Percentiles rank a stretch among this genome's conserved stretches.
Conservation (phyloP, 2,329 filamentous ascomycete species). For the Microcyclospora tardicrescens region DNA sequence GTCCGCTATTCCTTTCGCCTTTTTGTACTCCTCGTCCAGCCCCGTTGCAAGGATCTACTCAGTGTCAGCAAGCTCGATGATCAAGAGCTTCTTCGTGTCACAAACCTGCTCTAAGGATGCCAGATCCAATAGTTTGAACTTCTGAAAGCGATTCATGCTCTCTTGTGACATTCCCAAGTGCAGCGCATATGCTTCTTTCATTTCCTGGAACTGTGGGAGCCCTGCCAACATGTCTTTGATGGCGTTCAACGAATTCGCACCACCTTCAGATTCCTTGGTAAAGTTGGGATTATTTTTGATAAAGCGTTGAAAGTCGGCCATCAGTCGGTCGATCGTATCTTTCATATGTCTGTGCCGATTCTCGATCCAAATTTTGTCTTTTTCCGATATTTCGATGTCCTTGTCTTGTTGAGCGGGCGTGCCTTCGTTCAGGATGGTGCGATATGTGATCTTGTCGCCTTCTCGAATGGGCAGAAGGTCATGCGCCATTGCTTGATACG, state of each 20-base stretch:
- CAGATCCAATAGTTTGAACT: slow-evolving; percentile 72
- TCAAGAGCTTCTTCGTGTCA: background rate
- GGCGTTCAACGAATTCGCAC: slow-evolving; percentile 65
- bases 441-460: slow-evolving; percentile 75
- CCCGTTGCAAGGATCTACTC: slow-evolving; percentile 69
- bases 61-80: slow-evolving; percentile 1
- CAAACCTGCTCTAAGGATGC: slow-evolving; percentile 69
- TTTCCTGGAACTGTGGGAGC: slow-evolving; percentile 84
- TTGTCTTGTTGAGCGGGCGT: slow-evolving; percentile 60
- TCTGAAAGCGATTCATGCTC: slow-evolving; percentile 87
- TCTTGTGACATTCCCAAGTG: slow-evolving; percentile 95
- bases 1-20: slow-evolving; percentile 78
- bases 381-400: slow-evolving; percentile 81
- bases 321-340: slow-evolving; percentile 86
- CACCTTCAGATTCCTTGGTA: slow-evolving; percentile 51
- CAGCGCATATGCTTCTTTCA: slow-evolving; percentile 88
- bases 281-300: slow-evolving; percentile 86
- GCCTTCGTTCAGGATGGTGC: slow-evolving; percentile 65
- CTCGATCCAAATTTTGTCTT: slow-evolving; percentile 89
- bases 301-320: slow-evolving; percentile 86
- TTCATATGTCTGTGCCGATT: slow-evolving; percentile 96
- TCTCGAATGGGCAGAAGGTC: slow-evolving; percentile 83
- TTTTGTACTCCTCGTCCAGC: slow-evolving; percentile 80
- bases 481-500: slow-evolving; percentile 96
- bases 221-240: slow-evolving; percentile 97